Evolutionary conservation across 2,329 filamentous ascomycete species (phyloP), one percentile per base, ranked within the genome.

Genomic region (Volutella citrinella): DNA sequence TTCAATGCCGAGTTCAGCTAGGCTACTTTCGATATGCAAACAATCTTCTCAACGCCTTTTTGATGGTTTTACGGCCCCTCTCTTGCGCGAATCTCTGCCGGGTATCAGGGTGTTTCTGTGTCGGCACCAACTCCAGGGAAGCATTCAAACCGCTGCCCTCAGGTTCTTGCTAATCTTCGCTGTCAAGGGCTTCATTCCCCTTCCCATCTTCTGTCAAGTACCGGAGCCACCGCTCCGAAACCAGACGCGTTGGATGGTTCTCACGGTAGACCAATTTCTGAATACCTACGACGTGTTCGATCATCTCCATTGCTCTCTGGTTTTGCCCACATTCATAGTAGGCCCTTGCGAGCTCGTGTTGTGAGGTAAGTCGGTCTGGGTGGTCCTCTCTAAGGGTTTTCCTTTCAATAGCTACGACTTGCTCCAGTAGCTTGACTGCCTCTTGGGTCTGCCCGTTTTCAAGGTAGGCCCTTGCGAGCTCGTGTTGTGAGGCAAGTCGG

Each of bases 361-460:
- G 9, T 15, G 32, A 32, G 21, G 2, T 1, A 3, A 42, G 19
- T 15, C 10, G 24, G 4, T 10, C 0, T 4, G 10, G 26, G 15
- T n/a, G 26, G 9, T 19, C 30, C 17, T 10, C 10, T 30, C 42
- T 14, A 13, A 16, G 4, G 6, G 8, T 25, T 40, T 41, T 37
- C 43, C 27, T 31, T 37, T 49, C 38, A 27, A 37, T 35, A 38
- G 33, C 28, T 32, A 20, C 9, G 30, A 19, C 45, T 47, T 52
- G n/a, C n/a, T 43, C 41, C 30, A 46, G 44, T 15, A 17, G 8
- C 10, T 16, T 6, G 18, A 27, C 12, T 8, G n/a, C n/a, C n/a
- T n/a, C n/a, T n/a, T n/a, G n/a, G 6, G 12, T 14, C n/a, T 16
- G 24, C 5, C 24, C 24, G 10, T 26, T 7, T 15, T 13, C 9